A percentile compares a stretch with the other conserved stretches of the same genome.
These are phyloP conservation scores for Diplodia corticola DNA, from an alignment of 2,329 filamentous ascomycete species.

Conservation along the genomic window DNA sequence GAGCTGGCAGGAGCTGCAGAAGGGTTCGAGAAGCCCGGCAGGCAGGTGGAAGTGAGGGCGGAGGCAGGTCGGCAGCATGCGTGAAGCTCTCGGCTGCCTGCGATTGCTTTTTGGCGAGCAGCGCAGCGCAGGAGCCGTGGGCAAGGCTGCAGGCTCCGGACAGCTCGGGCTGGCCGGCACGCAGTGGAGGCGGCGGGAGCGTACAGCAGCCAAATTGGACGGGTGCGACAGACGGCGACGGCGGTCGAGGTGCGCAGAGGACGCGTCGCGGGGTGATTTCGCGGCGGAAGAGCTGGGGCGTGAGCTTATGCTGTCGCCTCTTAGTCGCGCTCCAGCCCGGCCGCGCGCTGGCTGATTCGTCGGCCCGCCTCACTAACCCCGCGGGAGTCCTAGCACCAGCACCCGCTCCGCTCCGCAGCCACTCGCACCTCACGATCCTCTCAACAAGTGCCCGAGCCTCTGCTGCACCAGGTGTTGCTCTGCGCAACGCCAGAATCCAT, in stretches of 20 bases:
- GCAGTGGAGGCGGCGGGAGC: constrained; percentile 5
- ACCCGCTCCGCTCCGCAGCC: not conserved
- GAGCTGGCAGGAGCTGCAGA: constrained; percentile 11
- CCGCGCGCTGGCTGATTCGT: not conserved
- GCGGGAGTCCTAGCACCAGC: not conserved
- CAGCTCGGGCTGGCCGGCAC: constrained; percentile 3
- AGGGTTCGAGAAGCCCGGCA: constrained; percentile 3
- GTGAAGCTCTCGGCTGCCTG: constrained; percentile 24
- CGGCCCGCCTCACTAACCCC: not conserved
- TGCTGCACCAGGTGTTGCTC: not conserved
- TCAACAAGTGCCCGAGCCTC: not conserved
- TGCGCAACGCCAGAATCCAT: not conserved
- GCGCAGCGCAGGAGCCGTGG: not conserved
- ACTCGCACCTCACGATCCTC: not conserved
- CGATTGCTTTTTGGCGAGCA: constrained; percentile 19
- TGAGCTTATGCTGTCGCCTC: constrained; percentile 3
- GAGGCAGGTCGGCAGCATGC: constrained; percentile 17
- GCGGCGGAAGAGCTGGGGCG: constrained; percentile 14
- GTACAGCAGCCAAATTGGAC: constrained; percentile 9
- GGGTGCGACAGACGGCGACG: constrained; percentile 3
- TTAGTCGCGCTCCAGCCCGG: not conserved
- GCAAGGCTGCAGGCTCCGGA: not conserved
- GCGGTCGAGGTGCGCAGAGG: not conserved
- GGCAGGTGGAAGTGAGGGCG: constrained; percentile 9
- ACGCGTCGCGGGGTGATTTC: constrained; percentile 17